These are phyloP conservation scores for Melaleuca quinquenervia DNA, from an alignment of 345 rosid species.

Conservation along the genomic window DNA sequence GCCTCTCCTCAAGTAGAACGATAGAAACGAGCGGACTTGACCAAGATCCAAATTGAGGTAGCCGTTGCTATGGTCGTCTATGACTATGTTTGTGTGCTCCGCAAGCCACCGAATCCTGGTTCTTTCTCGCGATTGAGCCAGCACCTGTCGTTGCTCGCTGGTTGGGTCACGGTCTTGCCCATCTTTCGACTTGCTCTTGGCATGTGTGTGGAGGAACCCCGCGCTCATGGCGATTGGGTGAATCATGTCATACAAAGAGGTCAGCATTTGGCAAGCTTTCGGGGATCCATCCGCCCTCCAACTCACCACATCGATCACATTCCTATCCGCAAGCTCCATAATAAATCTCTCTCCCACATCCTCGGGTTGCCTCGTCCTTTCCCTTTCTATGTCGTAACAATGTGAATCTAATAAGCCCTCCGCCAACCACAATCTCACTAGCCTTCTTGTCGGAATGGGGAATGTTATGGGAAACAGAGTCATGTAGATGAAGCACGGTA, in stretches of 20 bases:
- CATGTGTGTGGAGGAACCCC: not conserved
- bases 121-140: too few species aligned
- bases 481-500: constrained; percentile 8
- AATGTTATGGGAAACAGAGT: constrained; percentile 2
- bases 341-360: not conserved
- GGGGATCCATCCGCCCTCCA: constrained; percentile 6
- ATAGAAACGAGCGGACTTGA: too few species aligned
- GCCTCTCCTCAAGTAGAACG: too few species aligned
- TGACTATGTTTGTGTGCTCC: too few species aligned
- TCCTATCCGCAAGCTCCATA: not conserved
- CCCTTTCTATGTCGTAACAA: too few species aligned
- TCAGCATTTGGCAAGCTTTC: constrained; percentile 1
- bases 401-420: constrained; percentile 1
- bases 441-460: constrained; percentile 9
- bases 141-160: not conserved
- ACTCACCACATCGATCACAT: constrained; percentile 5
- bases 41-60: too few species aligned
- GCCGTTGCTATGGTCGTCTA: too few species aligned
- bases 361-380: not conserved
- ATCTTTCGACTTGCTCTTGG: too few species aligned
- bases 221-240: not conserved
- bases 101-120: not conserved
- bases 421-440: constrained; percentile 10
- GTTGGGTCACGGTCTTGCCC: not conserved
- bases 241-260: constrained; percentile 1